Percentiles rank a stretch among this genome's conserved stretches.
Evolutionary conservation across 2,329 filamentous ascomycete species (phyloP).

Genomic region (Periconia digitata): DNA sequence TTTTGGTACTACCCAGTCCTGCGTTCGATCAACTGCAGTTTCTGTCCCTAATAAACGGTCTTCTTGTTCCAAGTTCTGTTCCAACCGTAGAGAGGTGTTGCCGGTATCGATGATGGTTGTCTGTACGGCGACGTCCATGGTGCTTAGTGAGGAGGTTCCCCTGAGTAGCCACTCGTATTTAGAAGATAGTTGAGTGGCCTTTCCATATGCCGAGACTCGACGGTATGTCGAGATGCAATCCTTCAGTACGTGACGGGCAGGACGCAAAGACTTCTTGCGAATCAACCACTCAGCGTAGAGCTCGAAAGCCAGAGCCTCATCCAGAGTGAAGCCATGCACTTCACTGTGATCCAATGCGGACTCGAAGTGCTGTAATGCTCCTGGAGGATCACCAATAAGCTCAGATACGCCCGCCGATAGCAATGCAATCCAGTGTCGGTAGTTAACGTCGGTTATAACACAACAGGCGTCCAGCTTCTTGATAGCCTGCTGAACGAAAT

Average conservation of each 20-base stretch:
- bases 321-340: slow-evolving; percentile 66
- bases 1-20: slow-evolving; percentile 52
- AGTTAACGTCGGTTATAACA: slow-evolving; percentile 68
- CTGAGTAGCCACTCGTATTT: slow-evolving; percentile 69
- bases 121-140: slow-evolving; percentile 66
- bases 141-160: slow-evolving; percentile 62
- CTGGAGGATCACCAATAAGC: slow-evolving; percentile 54
- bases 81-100: slow-evolving; percentile 45
- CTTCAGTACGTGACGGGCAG: slow-evolving; percentile 68
- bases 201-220: slow-evolving; percentile 68
- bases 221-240: slow-evolving; percentile 70
- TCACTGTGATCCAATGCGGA: slow-evolving; percentile 71
- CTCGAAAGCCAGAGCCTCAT: slow-evolving; percentile 73
- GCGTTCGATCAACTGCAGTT: slow-evolving; percentile 49
- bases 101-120: slow-evolving; percentile 62
- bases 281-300: slow-evolving; percentile 73
- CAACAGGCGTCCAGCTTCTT: slow-evolving; percentile 67
- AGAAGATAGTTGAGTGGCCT: slow-evolving; percentile 67
- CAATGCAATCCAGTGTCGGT: slow-evolving; percentile 67
- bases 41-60: slow-evolving; percentile 38
- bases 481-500: slow-evolving; percentile 58
- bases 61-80: slow-evolving; percentile 47
- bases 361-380: slow-evolving; percentile 67
- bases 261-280: slow-evolving; percentile 64
- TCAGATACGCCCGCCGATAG: slow-evolving; percentile 71